A percentile compares a stretch with the other conserved stretches of the same genome.
These are phyloP conservation scores for Perkinsus chesapeaki DNA, from an alignment of 169 alveolate species.

Conservation along the genomic window DNA sequence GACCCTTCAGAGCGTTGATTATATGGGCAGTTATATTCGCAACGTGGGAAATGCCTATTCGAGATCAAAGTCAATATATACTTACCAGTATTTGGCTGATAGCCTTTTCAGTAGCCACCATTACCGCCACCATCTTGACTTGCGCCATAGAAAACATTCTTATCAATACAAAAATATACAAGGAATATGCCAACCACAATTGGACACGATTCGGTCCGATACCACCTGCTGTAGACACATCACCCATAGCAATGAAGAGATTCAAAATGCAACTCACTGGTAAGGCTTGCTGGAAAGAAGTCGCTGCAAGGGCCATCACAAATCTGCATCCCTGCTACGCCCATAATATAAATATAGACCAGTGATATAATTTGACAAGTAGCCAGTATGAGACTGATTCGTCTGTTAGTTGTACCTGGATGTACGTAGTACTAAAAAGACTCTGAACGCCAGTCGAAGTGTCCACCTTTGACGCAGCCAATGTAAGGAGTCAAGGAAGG, in stretches of 20 bases:
- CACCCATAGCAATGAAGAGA: neutral
- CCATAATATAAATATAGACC: neutral
- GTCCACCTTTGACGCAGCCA: neutral
- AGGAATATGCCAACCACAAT: neutral
- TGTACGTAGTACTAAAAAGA: neutral
- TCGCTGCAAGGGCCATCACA: neutral
- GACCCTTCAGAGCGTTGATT: too few relatives aligned
- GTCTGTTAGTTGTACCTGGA: neutral
- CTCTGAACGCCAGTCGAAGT: neutral
- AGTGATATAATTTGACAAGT: neutral
- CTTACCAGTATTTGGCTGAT: too few relatives aligned
- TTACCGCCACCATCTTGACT: too few relatives aligned
- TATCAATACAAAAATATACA: neutral
- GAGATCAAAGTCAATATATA: too few relatives aligned
- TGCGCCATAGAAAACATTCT: too few relatives aligned
- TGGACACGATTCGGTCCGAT: neutral
- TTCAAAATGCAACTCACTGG: neutral
- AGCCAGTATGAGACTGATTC: neutral
- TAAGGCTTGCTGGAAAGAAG: neutral
- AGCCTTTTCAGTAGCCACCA: too few relatives aligned
- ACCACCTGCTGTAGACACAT: neutral
- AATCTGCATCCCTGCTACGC: neutral
- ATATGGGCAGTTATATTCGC: too few relatives aligned
- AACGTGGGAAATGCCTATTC: too few relatives aligned
- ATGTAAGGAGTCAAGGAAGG: neutral